Evolutionary conservation across 2,329 filamentous ascomycete genomes (phyloP).

Genomic region (Bipolaris bicolor): DNA sequence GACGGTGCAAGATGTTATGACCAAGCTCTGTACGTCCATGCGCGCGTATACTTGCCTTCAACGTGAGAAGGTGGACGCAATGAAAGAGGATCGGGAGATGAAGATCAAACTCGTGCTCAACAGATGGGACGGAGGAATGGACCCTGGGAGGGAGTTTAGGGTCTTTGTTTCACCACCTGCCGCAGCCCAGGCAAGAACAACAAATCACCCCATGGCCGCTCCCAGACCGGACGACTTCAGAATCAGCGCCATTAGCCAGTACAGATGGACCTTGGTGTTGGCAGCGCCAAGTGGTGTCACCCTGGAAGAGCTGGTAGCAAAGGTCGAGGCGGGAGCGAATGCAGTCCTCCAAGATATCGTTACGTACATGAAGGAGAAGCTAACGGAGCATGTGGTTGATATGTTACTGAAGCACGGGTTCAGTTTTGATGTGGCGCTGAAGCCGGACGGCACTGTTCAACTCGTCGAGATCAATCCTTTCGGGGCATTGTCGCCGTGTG

Average conservation of each 20-base stretch:
- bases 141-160: slow-evolving; percentile 50
- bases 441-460: slow-evolving; percentile 34
- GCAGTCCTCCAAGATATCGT: slow-evolving; percentile 6
- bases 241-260: slow-evolving; percentile 22
- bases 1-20: slow-evolving; percentile 8
- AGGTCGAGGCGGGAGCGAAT: slow-evolving; percentile 5
- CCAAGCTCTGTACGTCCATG: slow-evolving; percentile 49
- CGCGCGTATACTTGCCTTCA: slow-evolving; percentile 47
- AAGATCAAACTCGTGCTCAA: slow-evolving; percentile 49
- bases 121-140: slow-evolving; percentile 52
- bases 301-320: background rate
- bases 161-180: slow-evolving; percentile 52
- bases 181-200: slow-evolving; percentile 1
- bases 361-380: background rate
- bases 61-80: slow-evolving; percentile 21
- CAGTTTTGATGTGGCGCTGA: slow-evolving; percentile 53
- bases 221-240: background rate
- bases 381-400: slow-evolving; percentile 13
- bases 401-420: slow-evolving; percentile 51
- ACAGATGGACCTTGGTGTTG: slow-evolving; percentile 18
- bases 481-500: slow-evolving; percentile 53
- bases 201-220: too few relatives aligned
- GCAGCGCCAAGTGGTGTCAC: background rate
- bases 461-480: slow-evolving; percentile 58
- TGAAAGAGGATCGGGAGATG: slow-evolving; percentile 19